Percentiles rank a stretch among this genome's conserved stretches.
These are phyloP conservation scores for Spencermartinsiella ligniputridi DNA, from an alignment of 1,139 yeast genomes.

Conservation along the genomic window DNA sequence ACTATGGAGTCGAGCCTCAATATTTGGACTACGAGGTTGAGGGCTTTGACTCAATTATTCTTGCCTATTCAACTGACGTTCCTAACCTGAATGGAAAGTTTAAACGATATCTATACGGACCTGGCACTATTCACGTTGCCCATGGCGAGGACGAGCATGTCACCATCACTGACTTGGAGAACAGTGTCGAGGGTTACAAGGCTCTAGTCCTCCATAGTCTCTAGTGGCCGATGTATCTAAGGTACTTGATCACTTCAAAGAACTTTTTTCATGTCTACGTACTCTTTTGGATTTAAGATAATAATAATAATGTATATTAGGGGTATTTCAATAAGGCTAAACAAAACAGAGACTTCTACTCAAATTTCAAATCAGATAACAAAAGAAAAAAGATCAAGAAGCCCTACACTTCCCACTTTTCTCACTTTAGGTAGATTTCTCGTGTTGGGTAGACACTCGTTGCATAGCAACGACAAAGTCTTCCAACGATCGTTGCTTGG, in stretches of 20 bases:
- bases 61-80: conserved; percentile 63
- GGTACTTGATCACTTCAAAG: no score
- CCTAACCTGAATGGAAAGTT: conserved; percentile 45
- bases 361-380: neutral
- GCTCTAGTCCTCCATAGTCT: conserved; percentile 36
- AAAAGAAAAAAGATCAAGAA: neutral
- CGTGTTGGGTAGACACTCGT: conserved; percentile 98
- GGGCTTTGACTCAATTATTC: conserved; percentile 54
- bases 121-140: conserved; percentile 64
- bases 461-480: conserved; percentile 96
- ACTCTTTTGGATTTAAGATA: neutral
- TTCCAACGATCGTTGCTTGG: conserved; percentile 77
- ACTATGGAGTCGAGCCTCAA: conserved; percentile 38
- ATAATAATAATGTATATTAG: neutral
- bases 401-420: neutral
- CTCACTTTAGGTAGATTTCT: conserved; percentile 42
- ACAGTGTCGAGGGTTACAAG: conserved; percentile 56
- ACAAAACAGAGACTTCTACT: neutral
- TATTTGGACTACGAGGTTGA: conserved; percentile 55
- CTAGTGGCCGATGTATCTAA: no score
- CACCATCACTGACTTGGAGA: conserved; percentile 45
- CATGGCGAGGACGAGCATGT: conserved; percentile 58
- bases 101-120: conserved; percentile 60
- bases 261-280: neutral
- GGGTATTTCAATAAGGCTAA: neutral